Evolutionary conservation across 192 early-diverging fungal genomes (phyloP), one percentile per base, ranked within the genome.

Genomic region (Entomortierella chlamydospora): DNA sequence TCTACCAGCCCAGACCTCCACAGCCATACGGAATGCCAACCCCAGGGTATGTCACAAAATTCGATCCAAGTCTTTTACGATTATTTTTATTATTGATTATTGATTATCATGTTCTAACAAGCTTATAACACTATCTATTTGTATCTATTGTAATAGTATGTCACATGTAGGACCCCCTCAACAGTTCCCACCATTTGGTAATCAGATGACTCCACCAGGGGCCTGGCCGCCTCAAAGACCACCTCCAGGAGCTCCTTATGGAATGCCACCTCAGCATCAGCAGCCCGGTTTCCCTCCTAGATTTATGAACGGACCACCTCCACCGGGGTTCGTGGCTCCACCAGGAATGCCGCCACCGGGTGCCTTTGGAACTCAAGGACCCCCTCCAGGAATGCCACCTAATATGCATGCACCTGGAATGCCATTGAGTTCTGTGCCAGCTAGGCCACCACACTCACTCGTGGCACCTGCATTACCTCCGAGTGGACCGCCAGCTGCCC

Each of bases 221-320:
- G 13, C 59, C 18, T 73, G 68, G 63, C 70, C 70, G 28, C 68
- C 69, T 47, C 66, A 72, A 12, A 67, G 64, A 47, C 71, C 61
- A 11, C 63, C 62, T 8, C 63, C 63, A 18, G 61, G 66, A 28
- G 74, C 72, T 6, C 67, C 71, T 26, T 68, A 82, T 31, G 64
- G 73, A 51, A 66, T 84, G 30, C 84, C 83, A 31, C 84, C 83
- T 45, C 81, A 83, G 28, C 65, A 70, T 52, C 72, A 72, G 57
- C 84, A 77, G 57, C 78, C 84, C 13, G 84, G 85, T 63, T 83
- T 81, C 68, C 57, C 68, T 30, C 87, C 87, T 72, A 71, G 83
- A 25, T 83, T 86, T 63, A 84, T 82, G 60, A 80, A 83, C 41
- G 83, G 81, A 77, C 82, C 81, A 29, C 77, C 69, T 28, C 78